Percentiles rank a stretch among this genome's conserved stretches.
Evolutionary conservation across 345 rosid genomes (phyloP).

Genomic region (Gossypium arboreum): DNA sequence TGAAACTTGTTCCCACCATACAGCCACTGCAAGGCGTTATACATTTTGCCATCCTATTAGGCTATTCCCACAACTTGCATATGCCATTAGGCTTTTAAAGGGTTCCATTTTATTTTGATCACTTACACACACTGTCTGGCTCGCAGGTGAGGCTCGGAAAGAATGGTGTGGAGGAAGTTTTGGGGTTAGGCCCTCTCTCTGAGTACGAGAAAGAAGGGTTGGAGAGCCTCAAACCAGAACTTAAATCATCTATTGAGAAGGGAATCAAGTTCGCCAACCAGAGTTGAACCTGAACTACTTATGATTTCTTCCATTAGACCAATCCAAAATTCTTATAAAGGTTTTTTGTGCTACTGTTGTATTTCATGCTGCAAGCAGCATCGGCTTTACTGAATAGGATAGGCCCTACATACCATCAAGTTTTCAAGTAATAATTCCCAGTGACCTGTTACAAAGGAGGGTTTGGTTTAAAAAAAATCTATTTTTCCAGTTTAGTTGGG

Average conservation of each 20-base stretch:
- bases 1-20: neutral
- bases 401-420: constrained; percentile 8
- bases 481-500: neutral
- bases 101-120: neutral
- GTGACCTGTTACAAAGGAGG: neutral
- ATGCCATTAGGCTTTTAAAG: neutral
- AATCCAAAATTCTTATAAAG: constrained; percentile 15
- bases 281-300: neutral
- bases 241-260: constrained; percentile 63
- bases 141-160: constrained; percentile 76
- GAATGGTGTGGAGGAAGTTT: constrained; percentile 75
- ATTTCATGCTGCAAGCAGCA: constrained; percentile 28
- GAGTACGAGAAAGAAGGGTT: constrained; percentile 66
- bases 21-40: neutral
- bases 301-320: constrained; percentile 6
- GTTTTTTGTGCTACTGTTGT: constrained; percentile 17
- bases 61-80: neutral
- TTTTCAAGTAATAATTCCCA: constrained; percentile 22
- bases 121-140: neutral
- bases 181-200: constrained; percentile 72
- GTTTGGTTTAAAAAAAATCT: neutral
- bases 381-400: constrained; percentile 13
- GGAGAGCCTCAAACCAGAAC: constrained; percentile 65
- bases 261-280: constrained; percentile 66
- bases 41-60: neutral